Base-by-base conservation (phyloP, 352 stramenopile species). In the Plasmopara viticola region DNA sequence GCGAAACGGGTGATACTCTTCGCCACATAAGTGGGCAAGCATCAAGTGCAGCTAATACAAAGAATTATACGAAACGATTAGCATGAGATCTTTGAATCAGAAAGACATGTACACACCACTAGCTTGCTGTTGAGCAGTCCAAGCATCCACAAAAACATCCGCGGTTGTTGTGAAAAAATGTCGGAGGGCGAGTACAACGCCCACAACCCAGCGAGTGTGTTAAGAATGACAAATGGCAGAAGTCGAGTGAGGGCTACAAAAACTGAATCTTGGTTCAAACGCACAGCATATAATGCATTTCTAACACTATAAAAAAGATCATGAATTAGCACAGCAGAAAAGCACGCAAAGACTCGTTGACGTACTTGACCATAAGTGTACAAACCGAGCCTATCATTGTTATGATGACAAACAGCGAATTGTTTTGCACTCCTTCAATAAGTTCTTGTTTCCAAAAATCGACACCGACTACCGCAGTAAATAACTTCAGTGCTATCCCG, bases 1-100 rank as follows among this genome's bases (percentile, higher is more conserved):
- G 48, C 84, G 84, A 66, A 92, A 94, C 49, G 84, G 84, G 48
- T 92, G 84, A 53, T 92, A 94, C 60, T 94, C 84, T 55, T 94
- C 84, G 6, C 80, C 82, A 15, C 81, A 92, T 58, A 94, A 56
- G 47, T 94, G 84, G 45, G 84, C 84, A 20, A 94, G 58, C 84
- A 94, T 94, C 52, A 94, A 69, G 55, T 94, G 84, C n/a, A 94
- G 63, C 78, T 88, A 41, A 38, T 14, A 18, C 1, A 14, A 48
- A 20, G 17, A 18, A 46, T 28, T 17, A 62, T 25, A 12, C 40
- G 6, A 15, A 6, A 52, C 0, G 17, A 10, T 31, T 49, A 34
- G 43, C 12, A 56, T n/a, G 20, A 25, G 20, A 25, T 25, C 20
- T 25, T 25, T 25, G 20, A 25, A 25, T 25, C 37, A 41, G 9